phyloP scores from a whole-genome alignment of 2,329 filamentous ascomycete genomes.

The Apiospora kogelbergensis region DNA sequence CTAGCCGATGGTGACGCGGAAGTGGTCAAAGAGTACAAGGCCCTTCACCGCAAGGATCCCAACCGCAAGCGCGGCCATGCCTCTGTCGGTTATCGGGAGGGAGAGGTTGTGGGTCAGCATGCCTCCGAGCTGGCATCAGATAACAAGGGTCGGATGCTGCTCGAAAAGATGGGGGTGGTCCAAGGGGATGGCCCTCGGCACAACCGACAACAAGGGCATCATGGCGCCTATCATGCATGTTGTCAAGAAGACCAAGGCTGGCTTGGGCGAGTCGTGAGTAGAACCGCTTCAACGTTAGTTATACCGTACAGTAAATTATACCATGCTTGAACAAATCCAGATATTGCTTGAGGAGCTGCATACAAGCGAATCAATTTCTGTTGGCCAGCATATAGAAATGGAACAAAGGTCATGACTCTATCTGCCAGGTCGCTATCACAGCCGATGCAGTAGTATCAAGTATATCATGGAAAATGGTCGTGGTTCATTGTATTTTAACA shows the following conservation, averaged over 20 bases:
- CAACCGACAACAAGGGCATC: slow-evolving; percentile 82
- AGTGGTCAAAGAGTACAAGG: slow-evolving; percentile 29
- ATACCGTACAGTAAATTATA: background rate
- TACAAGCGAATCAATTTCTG: background rate
- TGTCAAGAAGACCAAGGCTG: slow-evolving; percentile 83
- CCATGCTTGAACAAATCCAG: background rate
- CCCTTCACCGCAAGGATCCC: slow-evolving; percentile 13
- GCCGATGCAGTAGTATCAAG: background rate
- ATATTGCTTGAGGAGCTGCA: background rate
- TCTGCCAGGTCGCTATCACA: too few species aligned
- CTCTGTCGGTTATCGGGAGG: slow-evolving; percentile 67
- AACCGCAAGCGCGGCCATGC: slow-evolving; percentile 24
- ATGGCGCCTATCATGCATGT: slow-evolving; percentile 82
- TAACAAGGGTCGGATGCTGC: slow-evolving; percentile 81
- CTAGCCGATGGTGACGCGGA: slow-evolving; percentile 44
- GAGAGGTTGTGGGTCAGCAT: slow-evolving; percentile 81
- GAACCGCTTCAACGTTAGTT: background rate
- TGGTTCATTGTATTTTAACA: too few species aligned
- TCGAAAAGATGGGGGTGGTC: slow-evolving; percentile 99
- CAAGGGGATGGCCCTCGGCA: slow-evolving; percentile 79
- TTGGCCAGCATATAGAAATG: background rate
- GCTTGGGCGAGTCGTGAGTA: slow-evolving; percentile 59
- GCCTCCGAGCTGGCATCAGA: slow-evolving; percentile 81
- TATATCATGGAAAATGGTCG: background rate
- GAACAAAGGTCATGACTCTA: background rate